A percentile compares a stretch with the other conserved stretches of the same genome.
Conservation (phyloP, 2,329 filamentous ascomycete species). For the Trichoderma sp. region DNA sequence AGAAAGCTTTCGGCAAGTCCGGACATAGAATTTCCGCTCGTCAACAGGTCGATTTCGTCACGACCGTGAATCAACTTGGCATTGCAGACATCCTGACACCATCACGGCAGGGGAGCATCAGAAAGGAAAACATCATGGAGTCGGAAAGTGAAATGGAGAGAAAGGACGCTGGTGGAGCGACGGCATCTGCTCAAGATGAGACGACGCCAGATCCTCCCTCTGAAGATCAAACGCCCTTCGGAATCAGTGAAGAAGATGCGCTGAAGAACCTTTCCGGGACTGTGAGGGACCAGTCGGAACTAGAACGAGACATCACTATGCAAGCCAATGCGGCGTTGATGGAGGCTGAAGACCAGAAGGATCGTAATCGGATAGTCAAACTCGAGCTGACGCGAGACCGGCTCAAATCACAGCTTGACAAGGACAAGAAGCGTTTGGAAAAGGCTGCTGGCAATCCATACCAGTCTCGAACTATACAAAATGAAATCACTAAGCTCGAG, state of each 20-base stretch:
- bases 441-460: conserved; percentile 50
- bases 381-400: conserved; percentile 59
- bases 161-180: conserved; percentile 36
- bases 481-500: conserved; percentile 69
- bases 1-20: background rate
- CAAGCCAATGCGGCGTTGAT: conserved; percentile 64
- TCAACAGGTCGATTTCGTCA: background rate
- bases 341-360: conserved; percentile 65
- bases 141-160: conserved; percentile 32
- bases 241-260: conserved; percentile 61
- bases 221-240: conserved; percentile 30
- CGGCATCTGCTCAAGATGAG: conserved; percentile 39
- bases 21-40: background rate
- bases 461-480: conserved; percentile 61
- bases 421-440: conserved; percentile 52
- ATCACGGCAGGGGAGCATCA: background rate
- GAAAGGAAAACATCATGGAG: conserved; percentile 34
- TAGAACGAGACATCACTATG: conserved; percentile 81
- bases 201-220: background rate
- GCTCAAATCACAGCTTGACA: conserved; percentile 67
- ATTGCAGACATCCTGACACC: background rate
- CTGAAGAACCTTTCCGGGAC: conserved; percentile 67
- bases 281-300: conserved; percentile 83
- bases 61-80: background rate
- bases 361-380: conserved; percentile 65